Evolutionary conservation across 2,329 filamentous ascomycete species (phyloP), one percentile per base, ranked within the genome.

Genomic region (Apiospora phragmitis): DNA sequence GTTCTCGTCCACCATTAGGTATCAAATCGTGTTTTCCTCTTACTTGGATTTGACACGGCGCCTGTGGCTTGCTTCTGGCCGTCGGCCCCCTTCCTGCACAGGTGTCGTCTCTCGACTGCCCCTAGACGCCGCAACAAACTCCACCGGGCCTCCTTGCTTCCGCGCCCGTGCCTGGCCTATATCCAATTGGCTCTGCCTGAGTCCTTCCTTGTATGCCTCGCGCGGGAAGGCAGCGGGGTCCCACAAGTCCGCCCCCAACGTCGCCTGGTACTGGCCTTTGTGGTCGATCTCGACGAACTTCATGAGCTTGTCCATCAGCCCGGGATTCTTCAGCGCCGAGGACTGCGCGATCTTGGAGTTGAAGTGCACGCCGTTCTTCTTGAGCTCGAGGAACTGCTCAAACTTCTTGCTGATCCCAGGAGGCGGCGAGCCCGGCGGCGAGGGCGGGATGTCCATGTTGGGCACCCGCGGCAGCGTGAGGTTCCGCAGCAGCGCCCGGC

Each of bases 321-420:
- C 88, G 2, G 93, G 93, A 77, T 95, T 95, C 68, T 89, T 88
- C 71, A 95, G 83, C 9, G 92, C 89, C 0, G 88, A 82, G 0
- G 91, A 92, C 70, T 87, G 86, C 45, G 92, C 88, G 11, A 96
- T 84, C 72, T 92, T 91, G 75, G 90, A 85, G 79, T 96, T 95
- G 85, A 95, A 95, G 81, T 96, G 93, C 21, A 91, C 85, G 5
- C 91, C 91, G 73, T 91, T 89, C 77, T 89, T 90, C 82, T 96
- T 96, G n/a, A 95, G 86, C 65, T 89, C 85, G 0, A 95, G 87
- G 74, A 96, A 95, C 71, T 90, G 89, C 73, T 89, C 87, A 75
- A 95, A 92, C 76, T 94, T 94, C 74, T 88, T 86, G 68, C 87
- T 91, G 16, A 90, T 80, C 55, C 81, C 75, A 43, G 83, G 78